Conservation (phyloP, 495 filamentous ascomycete species). For the Talaromyces proteolyticus region DNA sequence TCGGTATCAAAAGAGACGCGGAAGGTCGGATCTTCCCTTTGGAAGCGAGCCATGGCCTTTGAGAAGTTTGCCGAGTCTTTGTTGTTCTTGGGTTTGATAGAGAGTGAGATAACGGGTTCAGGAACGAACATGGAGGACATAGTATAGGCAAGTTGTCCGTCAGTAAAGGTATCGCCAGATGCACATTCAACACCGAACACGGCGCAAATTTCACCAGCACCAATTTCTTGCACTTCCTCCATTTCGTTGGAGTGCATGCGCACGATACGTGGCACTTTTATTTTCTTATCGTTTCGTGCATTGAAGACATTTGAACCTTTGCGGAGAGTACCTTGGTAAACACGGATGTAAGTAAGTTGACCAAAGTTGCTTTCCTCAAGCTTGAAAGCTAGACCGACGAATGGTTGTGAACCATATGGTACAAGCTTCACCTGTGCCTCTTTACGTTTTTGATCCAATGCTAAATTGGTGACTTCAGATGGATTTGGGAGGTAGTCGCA, state of each 20-base stretch:
- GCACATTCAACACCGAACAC: conserved; percentile 98
- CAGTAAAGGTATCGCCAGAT: conserved; percentile 97
- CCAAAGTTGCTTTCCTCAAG: conserved; percentile 98
- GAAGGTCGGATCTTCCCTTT: conserved; percentile 98
- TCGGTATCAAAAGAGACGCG: conserved; percentile 87
- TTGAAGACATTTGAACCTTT: conserved; percentile 92
- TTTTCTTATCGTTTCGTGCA: conserved; percentile 87
- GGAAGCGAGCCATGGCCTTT: conserved; percentile 98
- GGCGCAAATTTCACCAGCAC: conserved; percentile 95
- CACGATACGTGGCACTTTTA: conserved; percentile 95
- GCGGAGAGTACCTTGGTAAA: conserved; percentile 89
- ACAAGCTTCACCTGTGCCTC: conserved; percentile 81
- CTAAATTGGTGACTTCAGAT: conserved; percentile 80
- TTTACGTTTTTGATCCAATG: conserved; percentile 72
- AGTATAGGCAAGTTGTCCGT: conserved; percentile 84
- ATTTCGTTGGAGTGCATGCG: conserved; percentile 99
- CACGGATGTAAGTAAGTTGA: conserved; percentile 96
- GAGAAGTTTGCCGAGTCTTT: conserved; percentile 93
- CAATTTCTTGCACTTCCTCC: conserved; percentile 90
- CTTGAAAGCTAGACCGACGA: conserved; percentile 97
- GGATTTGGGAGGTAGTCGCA: conserved; percentile 97
- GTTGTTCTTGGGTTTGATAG: conserved; percentile 91
- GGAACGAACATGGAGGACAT: conserved; percentile 99
- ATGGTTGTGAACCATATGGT: conserved; percentile 86
- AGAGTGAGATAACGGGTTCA: conserved; percentile 95